These are phyloP conservation scores for Suillus brevipes DNA, from an alignment of 768 basidiomycete genomes.

Conservation along the genomic window DNA sequence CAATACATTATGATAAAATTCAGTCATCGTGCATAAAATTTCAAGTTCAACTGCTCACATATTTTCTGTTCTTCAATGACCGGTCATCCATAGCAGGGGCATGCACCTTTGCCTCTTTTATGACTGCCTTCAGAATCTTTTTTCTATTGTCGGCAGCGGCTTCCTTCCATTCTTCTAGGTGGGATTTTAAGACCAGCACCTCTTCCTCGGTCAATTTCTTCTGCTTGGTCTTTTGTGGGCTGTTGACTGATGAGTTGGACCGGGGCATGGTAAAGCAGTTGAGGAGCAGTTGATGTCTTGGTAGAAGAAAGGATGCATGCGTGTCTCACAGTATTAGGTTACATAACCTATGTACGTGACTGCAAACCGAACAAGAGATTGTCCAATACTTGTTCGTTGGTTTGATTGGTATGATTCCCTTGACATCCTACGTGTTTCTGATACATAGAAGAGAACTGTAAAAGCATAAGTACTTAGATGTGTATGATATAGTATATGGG, in stretches of 20 bases:
- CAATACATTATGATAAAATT: neutral
- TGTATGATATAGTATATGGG: too few relatives aligned
- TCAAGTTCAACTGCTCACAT: neutral
- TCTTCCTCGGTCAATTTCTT: neutral
- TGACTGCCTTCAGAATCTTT: neutral
- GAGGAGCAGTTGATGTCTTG: neutral
- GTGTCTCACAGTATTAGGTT: neutral
- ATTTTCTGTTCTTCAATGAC: neutral
- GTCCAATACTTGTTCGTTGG: neutral
- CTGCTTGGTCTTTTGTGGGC: neutral
- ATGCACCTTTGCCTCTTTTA: neutral
- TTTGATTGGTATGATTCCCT: neutral
- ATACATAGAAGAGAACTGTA: neutral
- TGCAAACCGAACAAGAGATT: neutral
- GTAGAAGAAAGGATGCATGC: neutral
- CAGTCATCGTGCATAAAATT: neutral
- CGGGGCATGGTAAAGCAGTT: neutral
- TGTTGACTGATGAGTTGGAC: neutral
- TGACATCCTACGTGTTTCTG: neutral
- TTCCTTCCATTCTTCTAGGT: constrained; percentile 5
- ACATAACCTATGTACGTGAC: neutral
- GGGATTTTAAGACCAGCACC: neutral
- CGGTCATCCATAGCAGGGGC: neutral
- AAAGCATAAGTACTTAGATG: too few relatives aligned
- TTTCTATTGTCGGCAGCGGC: neutral